phyloP scores from a whole-genome alignment of 495 filamentous ascomycete species.

The Aspergillus baeticus region DNA sequence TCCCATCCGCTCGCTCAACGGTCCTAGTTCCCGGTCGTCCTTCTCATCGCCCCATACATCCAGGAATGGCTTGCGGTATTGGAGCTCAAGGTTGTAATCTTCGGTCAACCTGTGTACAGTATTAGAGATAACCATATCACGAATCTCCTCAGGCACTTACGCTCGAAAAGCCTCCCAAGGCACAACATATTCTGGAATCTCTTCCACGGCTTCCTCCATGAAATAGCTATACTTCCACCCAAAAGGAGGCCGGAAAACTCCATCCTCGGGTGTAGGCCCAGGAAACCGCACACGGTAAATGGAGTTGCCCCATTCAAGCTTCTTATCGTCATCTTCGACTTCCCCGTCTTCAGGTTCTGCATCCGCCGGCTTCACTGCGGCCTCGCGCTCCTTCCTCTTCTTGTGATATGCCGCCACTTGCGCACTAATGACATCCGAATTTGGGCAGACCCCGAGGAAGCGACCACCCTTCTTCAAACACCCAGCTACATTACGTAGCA shows the following conservation, averaged over 20 bases:
- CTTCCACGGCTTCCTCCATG: conserved; percentile 91
- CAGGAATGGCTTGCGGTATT: conserved; percentile 84
- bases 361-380: conserved; percentile 28
- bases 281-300: conserved; percentile 90
- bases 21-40: conserved; percentile 72
- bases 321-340: conserved; percentile 44
- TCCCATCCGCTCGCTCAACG: conserved; percentile 90
- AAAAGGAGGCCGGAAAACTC: conserved; percentile 88
- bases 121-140: conserved; percentile 20
- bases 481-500: conserved; percentile 91
- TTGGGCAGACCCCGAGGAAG: conserved; percentile 91
- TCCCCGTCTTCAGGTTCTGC: conserved; percentile 47
- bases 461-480: conserved; percentile 88
- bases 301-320: conserved; percentile 83
- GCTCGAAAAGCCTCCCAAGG: conserved; percentile 97
- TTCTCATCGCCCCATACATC: conserved; percentile 92
- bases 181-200: conserved; percentile 95
- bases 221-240: conserved; percentile 98
- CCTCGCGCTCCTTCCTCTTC: conserved; percentile 48
- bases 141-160: conserved; percentile 27
- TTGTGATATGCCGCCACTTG: conserved; percentile 64
- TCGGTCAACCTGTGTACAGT: conserved; percentile 62
- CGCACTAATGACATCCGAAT: conserved; percentile 79
- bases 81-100: conserved; percentile 92
- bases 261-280: conserved; percentile 66